Evolutionary conservation across 2,329 filamentous ascomycete genomes (phyloP), one percentile per base, ranked within the genome.

Genomic region (Pezicula radicicola): DNA sequence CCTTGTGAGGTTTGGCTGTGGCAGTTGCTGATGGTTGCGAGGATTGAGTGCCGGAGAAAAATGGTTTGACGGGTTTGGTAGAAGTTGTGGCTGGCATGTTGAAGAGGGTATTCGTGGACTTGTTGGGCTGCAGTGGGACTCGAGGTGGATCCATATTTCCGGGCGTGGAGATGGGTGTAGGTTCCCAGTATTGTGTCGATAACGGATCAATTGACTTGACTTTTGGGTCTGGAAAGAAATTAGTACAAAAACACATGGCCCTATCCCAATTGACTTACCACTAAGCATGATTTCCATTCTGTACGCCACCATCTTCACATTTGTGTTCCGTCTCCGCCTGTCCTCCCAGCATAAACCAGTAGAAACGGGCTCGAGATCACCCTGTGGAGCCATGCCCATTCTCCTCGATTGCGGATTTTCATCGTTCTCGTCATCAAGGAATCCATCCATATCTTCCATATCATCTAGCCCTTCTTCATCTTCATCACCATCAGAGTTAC

Each of bases 301-400:
- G 69, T 87, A 89, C 7, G 78, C 75, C 53, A 82, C 71, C 56
- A 80, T 68, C 36, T 78, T 77, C 2, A 75, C 71, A 61, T 68
- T 77, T 58, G 69, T 76, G 63, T 66, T 77, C 57, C 71, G 68
- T 46, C 75, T 72, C 55, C 72, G 66, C 36, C 62, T 67, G 63
- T 87, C 79, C 64, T 96, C 89, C 81, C 91, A 99, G 66, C 88
- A 94, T 9, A 97, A 72, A 0, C 93, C 94, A 3, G 85, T 90
- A 65, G 80, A 88, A 40, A 88, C 75, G 0, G 91, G 90, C 63
- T 92, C 83, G 63, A 95, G 77, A 58, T 89, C 84, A 28, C 85
- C 83, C 30, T 75, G 81, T 33, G 4, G 30, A 33, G 30, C 12
- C 62, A 80, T 73, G 6, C 79, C 68, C 71, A 85, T 69, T 66